These are phyloP conservation scores for Solanum sejunctum DNA, from an alignment of 257 asterid species.

Conservation along the genomic window DNA sequence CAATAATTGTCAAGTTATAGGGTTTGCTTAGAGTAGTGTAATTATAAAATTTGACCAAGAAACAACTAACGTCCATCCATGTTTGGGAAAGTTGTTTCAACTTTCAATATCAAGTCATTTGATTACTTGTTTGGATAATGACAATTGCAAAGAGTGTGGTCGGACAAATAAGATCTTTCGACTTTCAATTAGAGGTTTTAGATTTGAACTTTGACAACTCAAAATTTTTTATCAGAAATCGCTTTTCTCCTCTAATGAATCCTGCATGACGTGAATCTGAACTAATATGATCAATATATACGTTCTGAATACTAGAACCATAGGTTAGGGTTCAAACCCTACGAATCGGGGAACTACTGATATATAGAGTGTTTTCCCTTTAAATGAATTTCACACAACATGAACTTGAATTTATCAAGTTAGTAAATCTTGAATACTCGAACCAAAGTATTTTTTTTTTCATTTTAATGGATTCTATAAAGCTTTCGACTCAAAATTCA, in stretches of 20 bases:
- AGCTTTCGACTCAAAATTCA: background rate
- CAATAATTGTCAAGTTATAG: background rate
- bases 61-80: background rate
- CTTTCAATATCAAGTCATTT: background rate
- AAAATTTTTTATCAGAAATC: background rate
- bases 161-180: background rate
- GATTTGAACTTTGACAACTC: background rate
- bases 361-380: background rate
- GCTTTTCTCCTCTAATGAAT: background rate
- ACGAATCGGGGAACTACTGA: background rate
- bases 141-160: background rate
- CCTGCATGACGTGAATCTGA: background rate
- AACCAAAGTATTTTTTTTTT: background rate
- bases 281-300: background rate
- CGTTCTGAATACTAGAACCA: background rate
- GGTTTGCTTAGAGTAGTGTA: background rate
- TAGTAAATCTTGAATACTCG: background rate
- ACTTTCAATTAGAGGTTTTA: background rate
- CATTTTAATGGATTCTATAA: background rate
- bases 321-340: background rate
- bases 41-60: background rate
- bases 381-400: too few species aligned
- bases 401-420: background rate
- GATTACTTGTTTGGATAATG: background rate
- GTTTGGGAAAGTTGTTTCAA: background rate